Evolutionary conservation across 2,329 filamentous ascomycete species (phyloP).

Genomic region (Ascochyta koolunga): DNA sequence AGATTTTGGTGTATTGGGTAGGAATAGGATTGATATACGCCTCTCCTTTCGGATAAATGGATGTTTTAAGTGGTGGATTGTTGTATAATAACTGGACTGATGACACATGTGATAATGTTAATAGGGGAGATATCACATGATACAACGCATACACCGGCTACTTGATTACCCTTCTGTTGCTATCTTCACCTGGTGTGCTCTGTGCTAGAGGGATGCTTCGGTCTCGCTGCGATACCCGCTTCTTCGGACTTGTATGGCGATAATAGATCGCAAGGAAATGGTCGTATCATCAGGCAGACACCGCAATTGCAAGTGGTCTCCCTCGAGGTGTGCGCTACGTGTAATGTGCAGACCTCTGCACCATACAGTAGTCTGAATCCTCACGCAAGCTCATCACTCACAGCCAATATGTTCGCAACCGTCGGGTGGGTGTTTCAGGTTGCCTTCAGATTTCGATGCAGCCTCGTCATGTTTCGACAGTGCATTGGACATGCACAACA

Average conservation of each 20-base stretch:
- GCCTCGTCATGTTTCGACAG: not conserved
- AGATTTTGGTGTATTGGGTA: not conserved
- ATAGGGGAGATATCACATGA: not conserved
- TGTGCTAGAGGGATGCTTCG: not conserved
- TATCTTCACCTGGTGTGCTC: not conserved
- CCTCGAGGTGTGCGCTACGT: not conserved
- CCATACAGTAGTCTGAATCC: not conserved
- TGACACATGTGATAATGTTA: conserved; percentile 7
- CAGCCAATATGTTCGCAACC: not conserved
- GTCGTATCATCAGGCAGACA: not conserved
- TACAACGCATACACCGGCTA: not conserved
- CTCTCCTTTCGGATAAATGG: not conserved
- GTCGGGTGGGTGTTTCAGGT: not conserved
- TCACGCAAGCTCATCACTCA: not conserved
- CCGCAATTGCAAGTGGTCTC: not conserved
- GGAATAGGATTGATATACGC: not conserved
- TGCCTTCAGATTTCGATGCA: not conserved
- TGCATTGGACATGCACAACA: not conserved
- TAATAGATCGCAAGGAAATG: not conserved
- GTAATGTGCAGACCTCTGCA: not conserved
- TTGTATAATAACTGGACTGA: conserved; percentile 1
- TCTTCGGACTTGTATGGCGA: not conserved
- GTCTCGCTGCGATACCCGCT: not conserved
- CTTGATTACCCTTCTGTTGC: not conserved
- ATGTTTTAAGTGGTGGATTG: conserved; percentile 6